Evolutionary conservation across 305 asterid species (phyloP).

Genomic region (Solanum aculeatissimum): DNA sequence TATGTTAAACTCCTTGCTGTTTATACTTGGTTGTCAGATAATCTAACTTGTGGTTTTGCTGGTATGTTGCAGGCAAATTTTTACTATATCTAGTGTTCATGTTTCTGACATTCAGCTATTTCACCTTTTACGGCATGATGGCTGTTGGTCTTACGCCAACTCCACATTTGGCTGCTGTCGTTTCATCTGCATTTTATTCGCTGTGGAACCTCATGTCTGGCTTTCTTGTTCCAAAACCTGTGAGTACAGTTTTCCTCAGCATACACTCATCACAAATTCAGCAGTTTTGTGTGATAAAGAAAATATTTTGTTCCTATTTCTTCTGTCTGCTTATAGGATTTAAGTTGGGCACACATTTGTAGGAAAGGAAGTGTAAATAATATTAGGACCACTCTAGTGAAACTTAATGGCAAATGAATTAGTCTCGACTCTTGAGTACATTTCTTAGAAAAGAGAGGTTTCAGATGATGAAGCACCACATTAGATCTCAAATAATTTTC

Average conservation of each 20-base stretch:
- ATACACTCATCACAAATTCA: neutral
- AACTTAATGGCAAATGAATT: neutral
- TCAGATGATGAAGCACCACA: neutral
- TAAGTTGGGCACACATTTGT: neutral
- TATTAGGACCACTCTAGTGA: neutral
- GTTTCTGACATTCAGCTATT: slow-evolving; percentile 72
- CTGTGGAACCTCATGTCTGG: slow-evolving; percentile 88
- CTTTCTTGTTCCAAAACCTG: slow-evolving; percentile 86
- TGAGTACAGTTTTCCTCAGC: slow-evolving; percentile 14
- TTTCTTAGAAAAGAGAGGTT: neutral
- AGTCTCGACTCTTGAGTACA: neutral
- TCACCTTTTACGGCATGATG: slow-evolving; percentile 90
- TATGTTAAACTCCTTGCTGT: neutral
- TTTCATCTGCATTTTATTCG: slow-evolving; percentile 82
- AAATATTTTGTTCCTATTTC: neutral
- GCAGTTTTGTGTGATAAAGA: neutral
- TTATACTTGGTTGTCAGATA: neutral
- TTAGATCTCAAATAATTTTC: neutral
- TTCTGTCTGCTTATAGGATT: neutral
- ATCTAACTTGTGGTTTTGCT: neutral
- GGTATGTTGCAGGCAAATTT: slow-evolving; percentile 18
- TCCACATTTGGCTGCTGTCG: slow-evolving; percentile 58
- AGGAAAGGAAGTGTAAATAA: neutral
- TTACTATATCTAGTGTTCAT: slow-evolving; percentile 40
- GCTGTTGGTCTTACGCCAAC: slow-evolving; percentile 77